Evolutionary conservation across 305 asterid species (phyloP), one percentile per base, ranked within the genome.

Genomic region (Rubia peregrina): DNA sequence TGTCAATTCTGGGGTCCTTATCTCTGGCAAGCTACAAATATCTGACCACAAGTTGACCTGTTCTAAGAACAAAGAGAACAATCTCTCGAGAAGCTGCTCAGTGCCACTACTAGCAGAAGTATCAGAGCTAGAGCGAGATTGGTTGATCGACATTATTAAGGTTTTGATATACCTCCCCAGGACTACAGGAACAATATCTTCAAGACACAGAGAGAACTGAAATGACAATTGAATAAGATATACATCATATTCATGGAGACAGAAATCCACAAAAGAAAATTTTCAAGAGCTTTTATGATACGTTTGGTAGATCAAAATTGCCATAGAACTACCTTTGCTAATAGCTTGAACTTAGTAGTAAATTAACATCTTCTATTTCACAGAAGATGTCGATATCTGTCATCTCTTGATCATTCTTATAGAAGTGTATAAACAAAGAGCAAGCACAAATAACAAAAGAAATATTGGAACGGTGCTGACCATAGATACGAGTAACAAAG

Each of bases 181-280:
- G 64, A 94, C 90, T 73, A 94, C 87, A 6, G 99, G 98, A 71
- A 88, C 92, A 77, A 91, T 88, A 84, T 94, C 99, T 85, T 94
- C 99, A 67, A 94, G 98, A 89, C 98, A 91, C 83, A 85, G 78
- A 77, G 90, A 87, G 88, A 94, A 94, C 98, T 94, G 96, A 75
- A 89, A 80, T 76, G 73, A 78, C 51, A 63, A 68, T 38, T 44
- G 53, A 72, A 71, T 76, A 72, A 77, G 74, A 73, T 69, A 63
- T 67, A 60, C 61, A 40, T 30, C 30, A 12, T 68, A 49, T 41
- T 49, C 56, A 57, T 16, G n/a, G 33, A 65, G 65, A 56, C 44
- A 55, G 40, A 24, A 49, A 55, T 6, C 51, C 65, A 17, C 22
- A 2, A 21, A 42, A 14, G 5, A 36, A n/a, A 62, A 61, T 12